Conservation (phyloP, 1,139 yeast genomes). For the Chernovozyma aurita region DNA sequence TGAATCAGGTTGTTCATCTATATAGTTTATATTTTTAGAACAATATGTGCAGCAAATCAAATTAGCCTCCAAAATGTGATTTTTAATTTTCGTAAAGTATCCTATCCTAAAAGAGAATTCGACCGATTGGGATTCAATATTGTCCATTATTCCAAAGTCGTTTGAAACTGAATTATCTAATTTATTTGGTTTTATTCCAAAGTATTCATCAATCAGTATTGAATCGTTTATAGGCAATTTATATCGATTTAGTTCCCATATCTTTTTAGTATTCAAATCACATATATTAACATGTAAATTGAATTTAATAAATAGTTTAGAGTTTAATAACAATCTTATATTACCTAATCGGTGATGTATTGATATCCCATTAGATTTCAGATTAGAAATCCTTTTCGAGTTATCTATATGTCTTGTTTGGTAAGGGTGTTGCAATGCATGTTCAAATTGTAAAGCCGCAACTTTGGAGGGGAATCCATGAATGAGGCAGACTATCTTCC, state of each 20-base stretch:
- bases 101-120: not conserved
- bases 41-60: constrained; percentile 25
- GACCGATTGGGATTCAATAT: not conserved
- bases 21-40: constrained; percentile 22
- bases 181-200: not conserved
- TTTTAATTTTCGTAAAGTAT: constrained; percentile 15
- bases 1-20: constrained; percentile 16
- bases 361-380: constrained; percentile 29
- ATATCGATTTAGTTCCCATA: constrained; percentile 28
- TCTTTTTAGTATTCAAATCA: constrained; percentile 18
- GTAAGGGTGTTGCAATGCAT: constrained; percentile 75
- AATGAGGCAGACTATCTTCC: constrained; percentile 63
- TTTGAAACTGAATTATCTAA: not conserved
- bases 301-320: constrained; percentile 35
- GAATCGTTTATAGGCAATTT: constrained; percentile 12
- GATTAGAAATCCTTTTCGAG: constrained; percentile 20
- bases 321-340: constrained; percentile 37
- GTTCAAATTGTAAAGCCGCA: constrained; percentile 69
- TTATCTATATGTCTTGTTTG: constrained; percentile 55
- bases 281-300: constrained; percentile 38
- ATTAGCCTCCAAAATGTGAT: constrained; percentile 2
- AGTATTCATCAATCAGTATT: not conserved
- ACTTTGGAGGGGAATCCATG: constrained; percentile 71
- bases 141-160: not conserved
- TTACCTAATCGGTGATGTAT: constrained; percentile 51